A percentile compares a stretch with the other conserved stretches of the same genome.
Conservation (phyloP, 2,329 filamentous ascomycete genomes). For the Aureobasidium sp. region DNA sequence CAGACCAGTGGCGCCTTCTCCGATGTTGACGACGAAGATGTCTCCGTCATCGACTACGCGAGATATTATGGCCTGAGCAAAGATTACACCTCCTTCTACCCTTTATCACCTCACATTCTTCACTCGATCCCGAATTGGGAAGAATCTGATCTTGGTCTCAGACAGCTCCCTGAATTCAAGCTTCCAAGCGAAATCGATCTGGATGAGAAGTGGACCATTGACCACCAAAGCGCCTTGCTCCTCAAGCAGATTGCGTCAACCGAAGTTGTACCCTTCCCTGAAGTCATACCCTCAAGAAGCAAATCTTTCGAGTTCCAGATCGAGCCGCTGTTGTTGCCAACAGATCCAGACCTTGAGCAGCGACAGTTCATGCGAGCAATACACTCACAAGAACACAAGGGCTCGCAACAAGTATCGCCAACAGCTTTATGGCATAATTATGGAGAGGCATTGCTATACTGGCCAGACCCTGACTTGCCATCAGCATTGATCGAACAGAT, state of each 20-base stretch:
- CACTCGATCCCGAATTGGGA: constrained; percentile 12
- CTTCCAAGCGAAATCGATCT: constrained; percentile 27
- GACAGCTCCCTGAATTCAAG: constrained; percentile 17
- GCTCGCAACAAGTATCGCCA: constrained; percentile 25
- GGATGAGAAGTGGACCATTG: constrained; percentile 24
- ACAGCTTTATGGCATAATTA: constrained; percentile 35
- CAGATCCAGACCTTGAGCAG: constrained; percentile 38
- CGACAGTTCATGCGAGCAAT: constrained; percentile 26
- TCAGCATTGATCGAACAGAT: constrained; percentile 21
- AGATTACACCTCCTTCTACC: constrained; percentile 30
- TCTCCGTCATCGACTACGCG: constrained; percentile 41
- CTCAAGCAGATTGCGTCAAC: constrained; percentile 19
- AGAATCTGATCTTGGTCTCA: constrained; percentile 22
- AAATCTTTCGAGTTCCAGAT: constrained; percentile 26
- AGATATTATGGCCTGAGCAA: constrained; percentile 38
- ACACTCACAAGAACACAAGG: constrained; percentile 14
- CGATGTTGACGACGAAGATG: constrained; percentile 23
- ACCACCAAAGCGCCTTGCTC: constrained; percentile 17
- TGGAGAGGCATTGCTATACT: constrained; percentile 34
- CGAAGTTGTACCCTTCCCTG: neutral
- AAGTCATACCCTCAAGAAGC: neutral
- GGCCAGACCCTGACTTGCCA: constrained; percentile 28
- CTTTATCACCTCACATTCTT: constrained; percentile 19
- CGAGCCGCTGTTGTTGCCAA: constrained; percentile 38
- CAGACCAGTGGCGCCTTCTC: neutral